Base-by-base conservation (phyloP, 2,329 filamentous ascomycete species). In the Penicillium freii region DNA sequence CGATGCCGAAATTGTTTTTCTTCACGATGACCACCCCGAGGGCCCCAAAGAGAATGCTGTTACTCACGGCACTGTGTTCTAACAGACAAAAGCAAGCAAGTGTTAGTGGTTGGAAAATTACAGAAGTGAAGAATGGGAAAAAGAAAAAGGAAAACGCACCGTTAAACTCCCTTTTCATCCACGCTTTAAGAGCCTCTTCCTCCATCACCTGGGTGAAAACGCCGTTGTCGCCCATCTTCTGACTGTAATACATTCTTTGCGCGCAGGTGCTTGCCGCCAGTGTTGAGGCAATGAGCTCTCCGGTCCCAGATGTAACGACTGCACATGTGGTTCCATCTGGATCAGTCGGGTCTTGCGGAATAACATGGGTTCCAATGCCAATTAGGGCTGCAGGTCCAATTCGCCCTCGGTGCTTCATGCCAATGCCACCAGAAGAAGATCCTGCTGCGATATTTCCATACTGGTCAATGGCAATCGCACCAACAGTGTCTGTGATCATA, bases 261-360 rank as follows among this genome's bases (percentile, higher is more conserved):
- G 92, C 92, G 71, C 92, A 96, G 54, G 88, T 87, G 57, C 88
- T 87, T 7, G 94, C 92, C 11, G 94, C 93, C 82, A 95, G 88
- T 0, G 92, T 95, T 0, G 93, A 97, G 36, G 92, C 90, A 89
- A 99, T 99, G 72, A 99, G 94, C 76, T 99, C 94, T 47, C 94
- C 94, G 3, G 94, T 99, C 29, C 94, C 94, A 71, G 91, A 96
- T 39, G 92, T 95, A 23, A 97, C 91, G 27, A 88, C 87, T 31
- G 91, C 93, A 29, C 96, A 91, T 45, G 83, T 85, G 8, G 86
- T 82, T 45, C 81, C 79, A 2, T 90, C 85, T 7, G 84, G 78
- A 69, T 97, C 92, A 31, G 84, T 81, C 2, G 84, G 79, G 60
- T 92, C 86, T 27, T 81, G 80, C 1, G 93, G 93, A n/a, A 97